These are phyloP conservation scores for Cladosporium sp. DNA, from an alignment of 2,329 filamentous ascomycete genomes.

Conservation along the genomic window DNA sequence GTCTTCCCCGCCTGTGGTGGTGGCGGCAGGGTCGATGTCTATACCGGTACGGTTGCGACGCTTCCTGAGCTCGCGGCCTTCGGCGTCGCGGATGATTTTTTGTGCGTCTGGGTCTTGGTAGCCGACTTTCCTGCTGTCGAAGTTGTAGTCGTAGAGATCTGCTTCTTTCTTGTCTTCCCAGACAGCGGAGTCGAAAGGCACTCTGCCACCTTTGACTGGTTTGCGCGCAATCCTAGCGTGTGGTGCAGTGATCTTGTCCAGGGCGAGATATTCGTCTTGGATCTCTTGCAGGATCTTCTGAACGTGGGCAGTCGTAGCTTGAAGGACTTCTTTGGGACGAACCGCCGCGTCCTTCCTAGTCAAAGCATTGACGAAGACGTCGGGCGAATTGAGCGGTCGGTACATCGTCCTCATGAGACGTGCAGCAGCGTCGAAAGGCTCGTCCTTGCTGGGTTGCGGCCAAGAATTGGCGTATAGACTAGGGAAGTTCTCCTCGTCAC, in stretches of 20 bases:
- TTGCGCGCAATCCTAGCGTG: constrained; percentile 51
- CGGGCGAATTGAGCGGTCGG: constrained; percentile 39
- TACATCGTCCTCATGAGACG: constrained; percentile 39
- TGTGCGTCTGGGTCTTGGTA: constrained; percentile 56
- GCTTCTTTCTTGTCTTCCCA: constrained; percentile 60
- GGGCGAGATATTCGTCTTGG: constrained; percentile 56
- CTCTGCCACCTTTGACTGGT: constrained; percentile 44
- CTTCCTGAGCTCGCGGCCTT: constrained; percentile 44
- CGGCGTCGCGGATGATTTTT: constrained; percentile 41
- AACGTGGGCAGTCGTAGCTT: constrained; percentile 52
- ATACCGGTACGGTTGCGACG: constrained; percentile 36
- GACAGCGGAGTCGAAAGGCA: constrained; percentile 42
- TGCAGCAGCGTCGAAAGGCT: constrained; percentile 34
- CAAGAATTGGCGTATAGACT: constrained; percentile 24
- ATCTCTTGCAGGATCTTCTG: constrained; percentile 49
- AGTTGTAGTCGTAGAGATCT: constrained; percentile 56
- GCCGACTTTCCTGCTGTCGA: constrained; percentile 50
- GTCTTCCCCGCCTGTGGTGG: constrained; percentile 8
- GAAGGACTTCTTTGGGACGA: constrained; percentile 51
- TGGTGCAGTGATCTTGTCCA: constrained; percentile 51
- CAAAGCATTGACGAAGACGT: constrained; percentile 39
- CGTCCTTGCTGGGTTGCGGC: constrained; percentile 20
- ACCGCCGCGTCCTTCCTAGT: constrained; percentile 39
- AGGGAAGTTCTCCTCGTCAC: constrained; percentile 26
- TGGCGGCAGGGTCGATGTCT: constrained; percentile 6